phyloP scores from a whole-genome alignment of 371 early-diverging fungal species.

The Nematocida displodere region DNA sequence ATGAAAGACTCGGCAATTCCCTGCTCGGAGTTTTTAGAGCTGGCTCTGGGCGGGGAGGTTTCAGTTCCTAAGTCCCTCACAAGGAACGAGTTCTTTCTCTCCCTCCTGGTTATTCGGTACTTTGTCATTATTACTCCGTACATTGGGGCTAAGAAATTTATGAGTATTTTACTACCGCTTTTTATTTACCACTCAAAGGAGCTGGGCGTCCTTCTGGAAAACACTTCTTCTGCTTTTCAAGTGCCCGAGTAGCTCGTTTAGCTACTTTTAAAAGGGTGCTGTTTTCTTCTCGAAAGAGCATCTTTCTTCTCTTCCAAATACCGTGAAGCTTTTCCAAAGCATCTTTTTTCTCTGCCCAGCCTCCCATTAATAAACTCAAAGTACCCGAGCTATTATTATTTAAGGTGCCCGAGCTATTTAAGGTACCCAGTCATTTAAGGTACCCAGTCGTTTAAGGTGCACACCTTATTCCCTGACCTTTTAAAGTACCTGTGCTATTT shows the following conservation, averaged over 20 bases:
- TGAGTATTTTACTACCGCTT: not conserved
- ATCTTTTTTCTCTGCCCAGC: not conserved
- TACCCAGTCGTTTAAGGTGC: too few species aligned
- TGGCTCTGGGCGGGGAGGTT: slow-evolving; percentile 9
- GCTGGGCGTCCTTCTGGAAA: slow-evolving; percentile 1
- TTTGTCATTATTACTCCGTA: slow-evolving; percentile 21
- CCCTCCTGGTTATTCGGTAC: slow-evolving; percentile 20
- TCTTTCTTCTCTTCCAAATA: slow-evolving; percentile 18
- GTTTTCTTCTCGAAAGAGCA: not conserved
- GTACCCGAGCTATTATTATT: too few species aligned
- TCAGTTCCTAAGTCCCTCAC: slow-evolving; percentile 18
- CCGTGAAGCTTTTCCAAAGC: not conserved
- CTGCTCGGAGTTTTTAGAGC: slow-evolving; percentile 27
- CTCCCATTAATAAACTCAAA: too few species aligned
- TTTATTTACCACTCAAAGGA: slow-evolving; percentile 24
- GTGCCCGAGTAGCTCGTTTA: not conserved
- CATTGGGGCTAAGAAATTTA: not conserved
- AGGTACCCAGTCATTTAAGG: too few species aligned
- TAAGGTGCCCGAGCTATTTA: too few species aligned
- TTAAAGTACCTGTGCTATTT: too few species aligned
- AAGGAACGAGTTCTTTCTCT: slow-evolving; percentile 43
- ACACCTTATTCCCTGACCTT: too few species aligned
- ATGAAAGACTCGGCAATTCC: not conserved
- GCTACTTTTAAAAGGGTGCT: not conserved
- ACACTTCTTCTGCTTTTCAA: not conserved